Conservation (phyloP, 495 filamentous ascomycete genomes). For the Hypoxylon cercidicola region DNA sequence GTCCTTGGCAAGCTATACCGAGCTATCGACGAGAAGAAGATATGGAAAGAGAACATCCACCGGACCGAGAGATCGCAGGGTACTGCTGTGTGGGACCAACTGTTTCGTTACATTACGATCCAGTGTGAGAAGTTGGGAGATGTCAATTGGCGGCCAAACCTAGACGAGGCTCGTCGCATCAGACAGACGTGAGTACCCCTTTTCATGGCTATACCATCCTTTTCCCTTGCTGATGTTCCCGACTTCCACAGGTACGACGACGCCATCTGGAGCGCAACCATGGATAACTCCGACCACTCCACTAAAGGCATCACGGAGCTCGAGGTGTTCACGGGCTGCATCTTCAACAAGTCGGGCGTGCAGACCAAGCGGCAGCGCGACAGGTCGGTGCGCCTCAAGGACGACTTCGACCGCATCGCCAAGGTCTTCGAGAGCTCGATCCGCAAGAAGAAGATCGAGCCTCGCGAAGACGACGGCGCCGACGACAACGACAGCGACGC, state of each 20-base stretch:
- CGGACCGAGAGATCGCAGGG: conserved; percentile 31
- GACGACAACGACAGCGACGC: conserved; percentile 19
- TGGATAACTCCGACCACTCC: conserved; percentile 66
- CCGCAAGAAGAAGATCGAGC: conserved; percentile 46
- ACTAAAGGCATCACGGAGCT: conserved; percentile 69
- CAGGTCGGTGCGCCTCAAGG: conserved; percentile 66
- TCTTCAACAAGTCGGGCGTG: conserved; percentile 70
- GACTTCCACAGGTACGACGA: conserved; percentile 69
- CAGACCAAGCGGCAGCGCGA: conserved; percentile 73
- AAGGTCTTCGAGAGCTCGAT: conserved; percentile 60
- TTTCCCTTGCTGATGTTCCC: background rate
- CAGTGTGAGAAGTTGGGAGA: conserved; percentile 31
- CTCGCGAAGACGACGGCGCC: conserved; percentile 48
- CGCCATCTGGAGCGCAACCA: conserved; percentile 65
- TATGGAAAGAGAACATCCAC: conserved; percentile 68
- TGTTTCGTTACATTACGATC: conserved; percentile 58
- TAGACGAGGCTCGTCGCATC: conserved; percentile 62
- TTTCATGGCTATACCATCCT: background rate
- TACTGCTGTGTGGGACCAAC: conserved; percentile 52
- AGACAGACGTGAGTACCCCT: conserved; percentile 60
- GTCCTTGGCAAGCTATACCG: conserved; percentile 78
- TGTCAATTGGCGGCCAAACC: conserved; percentile 46
- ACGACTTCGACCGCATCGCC: conserved; percentile 66
- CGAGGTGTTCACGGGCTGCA: conserved; percentile 79
- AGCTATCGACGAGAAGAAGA: conserved; percentile 75